Base-by-base conservation (phyloP, 805 yeast species). In the Helenozyma rhizophorensis region DNA sequence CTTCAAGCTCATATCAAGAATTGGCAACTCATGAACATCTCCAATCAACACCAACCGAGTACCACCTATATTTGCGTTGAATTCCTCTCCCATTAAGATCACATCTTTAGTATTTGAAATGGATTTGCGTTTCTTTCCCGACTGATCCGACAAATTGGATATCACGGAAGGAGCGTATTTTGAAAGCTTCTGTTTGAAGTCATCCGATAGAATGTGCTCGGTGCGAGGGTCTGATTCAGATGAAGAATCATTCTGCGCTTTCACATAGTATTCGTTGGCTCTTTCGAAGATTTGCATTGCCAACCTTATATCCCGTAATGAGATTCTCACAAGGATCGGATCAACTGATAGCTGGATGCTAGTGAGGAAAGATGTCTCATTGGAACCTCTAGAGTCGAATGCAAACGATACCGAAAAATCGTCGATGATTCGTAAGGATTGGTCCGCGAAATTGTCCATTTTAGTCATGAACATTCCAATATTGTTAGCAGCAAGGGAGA, bases 1-100 rank as follows among this genome's bases (percentile, higher is more conserved):
- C 38, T 76, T 72, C 7, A 86, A 65, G 34, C 75, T 74, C 72
- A 85, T 67, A 56, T 89, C 96, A 11, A 86, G 48, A 23, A 88
- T 81, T 0, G 97, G 97, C 42, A 89, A 66, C 53, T 89, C 97
- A 52, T 88, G 93, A 27, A 85, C 81, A 54, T 86, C 94, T 53
- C 96, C 96, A 42, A 89, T 83, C 31, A 89, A 61, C 2, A 89
- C 94, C 29, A 88, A 56, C 40, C 96, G 68, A 40, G 84, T 51
- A 0, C 96, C 96, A 11, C 83, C 86, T 38, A 86, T 56, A 28
- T 74, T 74, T 0, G 80, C 80, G 26, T 59, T 66, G 28, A 87
- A 58, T 27, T 74, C 77, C 55, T 89, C 97, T 1, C 82, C 84
- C 38, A 75, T 74, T 5, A 85, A 62, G 2, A 80, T 50, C 1